Evolutionary conservation across 2,329 filamentous ascomycete genomes (phyloP).

Genomic region (Graphium sp.): DNA sequence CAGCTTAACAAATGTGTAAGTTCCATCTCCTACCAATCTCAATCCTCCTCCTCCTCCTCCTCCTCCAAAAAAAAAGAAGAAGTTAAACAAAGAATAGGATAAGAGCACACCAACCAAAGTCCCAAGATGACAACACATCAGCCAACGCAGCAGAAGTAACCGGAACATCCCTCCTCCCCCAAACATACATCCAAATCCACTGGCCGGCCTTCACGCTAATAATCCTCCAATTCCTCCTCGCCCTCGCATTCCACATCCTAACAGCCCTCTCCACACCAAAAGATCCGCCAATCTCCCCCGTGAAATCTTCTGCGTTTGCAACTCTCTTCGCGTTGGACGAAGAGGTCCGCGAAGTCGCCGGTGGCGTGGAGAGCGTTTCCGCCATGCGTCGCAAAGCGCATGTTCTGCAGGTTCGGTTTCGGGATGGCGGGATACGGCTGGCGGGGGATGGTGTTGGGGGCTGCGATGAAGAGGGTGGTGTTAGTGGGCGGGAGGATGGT

Average conservation of each 20-base stretch:
- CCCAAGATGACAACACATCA: neutral
- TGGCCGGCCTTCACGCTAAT: constrained; percentile 12
- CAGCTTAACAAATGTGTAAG: constrained; percentile 11
- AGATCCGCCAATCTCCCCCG: constrained; percentile 8
- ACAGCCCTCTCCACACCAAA: constrained; percentile 11
- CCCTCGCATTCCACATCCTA: constrained; percentile 8
- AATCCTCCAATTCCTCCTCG: constrained; percentile 8
- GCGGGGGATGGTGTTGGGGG: constrained; percentile 2
- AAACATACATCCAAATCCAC: constrained; percentile 9
- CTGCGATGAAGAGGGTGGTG: neutral
- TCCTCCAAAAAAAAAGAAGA: neutral
- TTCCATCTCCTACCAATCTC: too few relatives aligned
- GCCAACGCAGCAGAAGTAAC: too few relatives aligned
- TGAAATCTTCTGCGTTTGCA: constrained; percentile 12
- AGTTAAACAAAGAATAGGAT: neutral
- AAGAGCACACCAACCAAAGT: neutral
- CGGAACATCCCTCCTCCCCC: constrained; percentile 7
- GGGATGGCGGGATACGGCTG: constrained; percentile 3
- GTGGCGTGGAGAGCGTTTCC: constrained; percentile 5
- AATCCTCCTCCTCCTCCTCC: neutral
- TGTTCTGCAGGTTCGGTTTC: constrained; percentile 5
- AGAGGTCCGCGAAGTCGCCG: constrained; percentile 4
- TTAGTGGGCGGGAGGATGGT: neutral
- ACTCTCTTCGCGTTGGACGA: constrained; percentile 11
- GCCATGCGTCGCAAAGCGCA: constrained; percentile 6